These are phyloP conservation scores for Neonectria magnoliae DNA, from an alignment of 2,329 filamentous ascomycete genomes.

Conservation along the genomic window DNA sequence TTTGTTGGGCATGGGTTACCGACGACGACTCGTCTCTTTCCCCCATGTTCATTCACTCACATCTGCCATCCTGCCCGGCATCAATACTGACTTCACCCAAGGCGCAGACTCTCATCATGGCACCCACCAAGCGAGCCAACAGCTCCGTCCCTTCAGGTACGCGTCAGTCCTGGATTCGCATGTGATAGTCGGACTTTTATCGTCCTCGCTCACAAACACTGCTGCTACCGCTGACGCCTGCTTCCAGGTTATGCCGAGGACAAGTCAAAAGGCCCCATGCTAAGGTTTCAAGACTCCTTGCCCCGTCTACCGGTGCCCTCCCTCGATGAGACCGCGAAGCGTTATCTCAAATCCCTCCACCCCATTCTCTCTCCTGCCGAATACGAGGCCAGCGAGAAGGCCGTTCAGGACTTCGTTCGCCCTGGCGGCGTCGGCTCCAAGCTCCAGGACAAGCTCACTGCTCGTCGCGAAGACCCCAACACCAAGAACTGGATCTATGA, in stretches of 20 bases:
- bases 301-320: constrained; percentile 82
- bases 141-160: constrained; percentile 66
- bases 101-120: constrained; percentile 56
- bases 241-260: constrained; percentile 80
- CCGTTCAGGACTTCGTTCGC: constrained; percentile 87
- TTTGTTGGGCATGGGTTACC: constrained; percentile 1
- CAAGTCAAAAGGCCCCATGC: constrained; percentile 79
- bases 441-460: constrained; percentile 88
- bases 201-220: background rate
- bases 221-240: constrained; percentile 29
- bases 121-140: constrained; percentile 63
- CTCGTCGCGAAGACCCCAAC: constrained; percentile 80
- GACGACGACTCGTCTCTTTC: background rate
- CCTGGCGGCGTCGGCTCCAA: constrained; percentile 85
- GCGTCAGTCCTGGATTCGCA: constrained; percentile 16
- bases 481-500: constrained; percentile 95
- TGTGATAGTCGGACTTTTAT: constrained; percentile 3
- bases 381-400: constrained; percentile 78
- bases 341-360: constrained; percentile 83
- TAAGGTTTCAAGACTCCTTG: constrained; percentile 87
- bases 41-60: background rate
- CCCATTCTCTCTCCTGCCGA: constrained; percentile 76
- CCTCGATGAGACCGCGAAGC: constrained; percentile 81
- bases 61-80: background rate
- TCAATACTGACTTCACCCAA: constrained; percentile 24